phyloP scores from a whole-genome alignment of 495 filamentous ascomycete genomes.

The Penicillium diatomitis region DNA sequence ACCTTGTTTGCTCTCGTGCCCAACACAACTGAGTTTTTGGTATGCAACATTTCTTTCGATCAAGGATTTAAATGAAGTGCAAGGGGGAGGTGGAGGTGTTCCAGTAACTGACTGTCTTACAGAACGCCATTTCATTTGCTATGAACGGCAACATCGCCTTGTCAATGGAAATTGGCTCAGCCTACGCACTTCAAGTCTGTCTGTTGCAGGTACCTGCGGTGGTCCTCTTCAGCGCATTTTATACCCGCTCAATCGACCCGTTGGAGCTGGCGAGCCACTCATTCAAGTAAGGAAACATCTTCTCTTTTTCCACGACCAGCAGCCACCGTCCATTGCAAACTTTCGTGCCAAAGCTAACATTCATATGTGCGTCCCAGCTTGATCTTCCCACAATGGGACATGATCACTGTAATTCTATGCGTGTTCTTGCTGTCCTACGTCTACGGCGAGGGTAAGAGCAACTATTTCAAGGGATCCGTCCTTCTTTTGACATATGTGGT shows the following conservation, averaged over 20 bases:
- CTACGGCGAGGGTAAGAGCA: conserved; percentile 90
- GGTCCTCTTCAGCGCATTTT: conserved; percentile 78
- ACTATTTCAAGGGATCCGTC: conserved; percentile 73
- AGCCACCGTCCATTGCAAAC: too few relatives aligned
- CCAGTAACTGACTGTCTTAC: conserved; percentile 23
- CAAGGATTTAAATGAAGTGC: background rate
- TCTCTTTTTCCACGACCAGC: background rate
- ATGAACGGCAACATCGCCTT: conserved; percentile 99
- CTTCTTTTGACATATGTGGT: conserved; percentile 90
- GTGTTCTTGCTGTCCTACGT: conserved; percentile 97
- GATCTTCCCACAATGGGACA: conserved; percentile 98
- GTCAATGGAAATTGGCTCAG: conserved; percentile 97
- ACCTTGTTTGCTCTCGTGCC: conserved; percentile 95
- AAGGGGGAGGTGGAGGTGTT: background rate
- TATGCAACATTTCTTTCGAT: conserved; percentile 25
- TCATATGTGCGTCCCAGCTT: conserved; percentile 44
- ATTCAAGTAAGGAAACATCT: conserved; percentile 51
- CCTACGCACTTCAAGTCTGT: conserved; percentile 94
- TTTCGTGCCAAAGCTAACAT: background rate
- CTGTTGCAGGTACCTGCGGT: conserved; percentile 92
- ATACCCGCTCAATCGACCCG: conserved; percentile 38
- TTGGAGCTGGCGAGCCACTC: conserved; percentile 62
- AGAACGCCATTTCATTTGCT: conserved; percentile 98
- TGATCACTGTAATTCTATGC: conserved; percentile 95
- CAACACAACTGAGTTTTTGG: conserved; percentile 96